These are phyloP conservation scores for Polygonum maritimum DNA, from an alignment of 148 eudicot species.

Conservation along the genomic window DNA sequence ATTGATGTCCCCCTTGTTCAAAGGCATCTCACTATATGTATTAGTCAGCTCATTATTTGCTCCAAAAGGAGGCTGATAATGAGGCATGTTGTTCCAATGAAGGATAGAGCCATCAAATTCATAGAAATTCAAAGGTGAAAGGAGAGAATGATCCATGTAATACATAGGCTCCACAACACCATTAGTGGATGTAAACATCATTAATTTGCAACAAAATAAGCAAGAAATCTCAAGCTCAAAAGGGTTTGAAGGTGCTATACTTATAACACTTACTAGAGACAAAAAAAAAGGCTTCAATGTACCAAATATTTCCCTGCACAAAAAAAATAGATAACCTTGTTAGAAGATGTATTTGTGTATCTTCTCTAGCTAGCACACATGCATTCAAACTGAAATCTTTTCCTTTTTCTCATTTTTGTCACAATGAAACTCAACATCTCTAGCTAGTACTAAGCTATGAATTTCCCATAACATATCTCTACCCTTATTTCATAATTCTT, in stretches of 20 bases:
- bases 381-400: background rate
- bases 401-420: background rate
- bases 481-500: background rate
- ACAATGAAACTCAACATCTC: background rate
- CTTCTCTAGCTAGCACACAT: background rate
- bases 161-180: background rate
- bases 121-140: background rate
- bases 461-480: background rate
- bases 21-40: background rate
- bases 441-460: background rate
- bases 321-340: background rate
- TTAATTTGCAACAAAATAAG: background rate
- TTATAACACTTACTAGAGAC: background rate
- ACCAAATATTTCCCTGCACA: background rate
- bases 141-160: background rate
- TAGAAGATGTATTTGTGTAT: background rate
- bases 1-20: background rate
- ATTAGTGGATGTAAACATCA: background rate
- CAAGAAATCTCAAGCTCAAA: background rate
- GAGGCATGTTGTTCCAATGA: background rate
- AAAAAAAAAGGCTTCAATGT: background rate
- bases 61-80: background rate
- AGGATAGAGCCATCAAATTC: background rate
- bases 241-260: background rate
- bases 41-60: background rate